Conservation (phyloP, 441 rosid genomes). For the Syzygium malaccense region DNA sequence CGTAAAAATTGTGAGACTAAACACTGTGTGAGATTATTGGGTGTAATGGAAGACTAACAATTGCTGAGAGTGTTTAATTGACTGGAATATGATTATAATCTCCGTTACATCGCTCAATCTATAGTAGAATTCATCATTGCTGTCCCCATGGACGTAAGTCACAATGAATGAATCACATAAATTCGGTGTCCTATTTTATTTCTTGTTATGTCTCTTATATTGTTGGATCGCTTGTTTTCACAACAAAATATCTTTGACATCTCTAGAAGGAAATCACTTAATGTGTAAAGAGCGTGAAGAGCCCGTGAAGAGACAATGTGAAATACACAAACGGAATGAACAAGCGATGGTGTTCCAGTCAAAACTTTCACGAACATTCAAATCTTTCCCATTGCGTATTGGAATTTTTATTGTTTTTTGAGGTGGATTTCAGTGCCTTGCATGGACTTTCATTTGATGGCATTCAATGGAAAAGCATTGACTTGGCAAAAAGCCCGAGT, state of each 20-base stretch:
- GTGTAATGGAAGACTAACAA: no score
- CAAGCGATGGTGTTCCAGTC: background rate
- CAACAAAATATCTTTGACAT: background rate
- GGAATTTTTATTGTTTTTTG: background rate
- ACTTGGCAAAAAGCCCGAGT: no score
- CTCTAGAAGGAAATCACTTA: background rate
- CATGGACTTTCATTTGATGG: background rate
- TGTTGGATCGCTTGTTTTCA: no score
- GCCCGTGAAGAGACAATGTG: background rate
- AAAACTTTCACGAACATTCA: background rate
- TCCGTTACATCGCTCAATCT: no score
- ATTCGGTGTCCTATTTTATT: rapidly evolving
- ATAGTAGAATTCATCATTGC: no score
- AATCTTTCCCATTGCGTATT: background rate
- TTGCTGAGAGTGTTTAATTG: no score
- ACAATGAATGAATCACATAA: no score
- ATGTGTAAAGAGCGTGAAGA: background rate
- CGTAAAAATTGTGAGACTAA: no score
- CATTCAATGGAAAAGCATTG: background rate
- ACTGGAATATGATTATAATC: no score
- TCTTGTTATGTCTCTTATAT: no score
- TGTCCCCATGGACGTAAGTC: no score
- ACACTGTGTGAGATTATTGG: no score
- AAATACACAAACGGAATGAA: background rate
- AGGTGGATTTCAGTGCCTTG: background rate